Evolutionary conservation across 129 eudicot genomes (phyloP), one percentile per base, ranked within the genome.

Genomic region (Flaveria linearis): DNA sequence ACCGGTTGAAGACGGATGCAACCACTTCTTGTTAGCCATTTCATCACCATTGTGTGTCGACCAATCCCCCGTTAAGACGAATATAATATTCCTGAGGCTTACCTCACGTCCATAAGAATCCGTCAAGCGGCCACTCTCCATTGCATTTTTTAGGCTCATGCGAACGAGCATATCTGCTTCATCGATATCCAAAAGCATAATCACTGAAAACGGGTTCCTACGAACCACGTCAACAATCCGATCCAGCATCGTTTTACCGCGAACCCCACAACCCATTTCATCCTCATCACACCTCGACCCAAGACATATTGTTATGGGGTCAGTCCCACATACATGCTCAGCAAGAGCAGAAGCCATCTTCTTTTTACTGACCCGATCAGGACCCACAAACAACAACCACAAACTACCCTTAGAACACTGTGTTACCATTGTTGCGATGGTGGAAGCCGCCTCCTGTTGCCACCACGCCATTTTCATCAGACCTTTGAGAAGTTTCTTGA

Each of bases 391-490:
- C 58, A 95, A 64, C 16, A 91, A 81, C 99, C 99, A 94, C 13
- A 81, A 65, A 45, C 84, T 86, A 62, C 96, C 96, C 74, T 75
- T 85, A 3, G 87, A 76, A 41, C 70, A 78, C 58, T 73, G 86
- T 2, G 91, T 81, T n/a, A 92, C 79, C 16, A 90, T 84, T 11
- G 90, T 79, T 6, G 97, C 94, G 17, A 95, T 83, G 4, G 84
- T 78, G 15, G 97, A 86, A 33, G 99, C 97, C 30, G 97, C 99
- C 33, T 89, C 99, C 0, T 87, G 91, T 76, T 95, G 99, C 99
- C 99, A 95, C 94, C 97, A 89, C 0, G 91, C 99, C 64, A 80
- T 83, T 84, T 83, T 93, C 89, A 87, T 91, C 45, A 95, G 77
- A 51, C 92, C 94, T 83, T 91, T 95, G 68, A 95, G 87, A 46